Evolutionary conservation across 768 basidiomycete species (phyloP), one percentile per base, ranked within the genome.

Genomic region (Hypholoma sublateritium): DNA sequence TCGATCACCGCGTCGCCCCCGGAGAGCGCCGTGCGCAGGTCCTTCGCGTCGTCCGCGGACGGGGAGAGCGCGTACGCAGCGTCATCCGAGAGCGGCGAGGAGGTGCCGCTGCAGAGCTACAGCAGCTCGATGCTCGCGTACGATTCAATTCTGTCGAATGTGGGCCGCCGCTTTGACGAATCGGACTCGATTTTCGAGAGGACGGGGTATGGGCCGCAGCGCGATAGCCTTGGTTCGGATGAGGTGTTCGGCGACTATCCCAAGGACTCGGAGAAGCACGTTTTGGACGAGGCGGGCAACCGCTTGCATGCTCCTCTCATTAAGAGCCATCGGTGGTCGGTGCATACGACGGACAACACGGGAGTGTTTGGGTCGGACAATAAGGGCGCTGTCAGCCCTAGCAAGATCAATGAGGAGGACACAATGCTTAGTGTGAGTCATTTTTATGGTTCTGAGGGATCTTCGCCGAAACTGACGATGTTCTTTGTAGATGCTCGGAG

Each of bases 391-490:
- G 80, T 83, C 41, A 83, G 81, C 57, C 80, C 85, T 0, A 25
- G 25, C 16, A 28, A 24, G 22, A 69, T 71, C 43, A 78, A 77
- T 59, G 89, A 91, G 24, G 88, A 91, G 57, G 90, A 92, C 61
- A 92, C 91, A 0, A 90, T 91, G 89, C 87, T 92, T 46, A 83
- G 81, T 37, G 88, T 90, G 69, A 65, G 85, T 72, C 19, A 45
- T 21, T 19, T 45, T 25, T 39, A 3, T 14, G 32, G 7, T 70
- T 28, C 41, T 49, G 12, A 25, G n/a, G n/a, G n/a, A n/a, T n/a
- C n/a, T 21, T 46, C 19, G 43, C 16, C 17, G 50, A 25, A 7
- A 32, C 54, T 25, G 48, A 21, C 36, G 13, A 47, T 14, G 35
- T 24, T 9, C 16, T 14, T 16, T 41, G 1, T 58, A 90, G 87